Base-by-base conservation (phyloP, 306 rosid genomes). In the Citrullus colocynthis region DNA sequence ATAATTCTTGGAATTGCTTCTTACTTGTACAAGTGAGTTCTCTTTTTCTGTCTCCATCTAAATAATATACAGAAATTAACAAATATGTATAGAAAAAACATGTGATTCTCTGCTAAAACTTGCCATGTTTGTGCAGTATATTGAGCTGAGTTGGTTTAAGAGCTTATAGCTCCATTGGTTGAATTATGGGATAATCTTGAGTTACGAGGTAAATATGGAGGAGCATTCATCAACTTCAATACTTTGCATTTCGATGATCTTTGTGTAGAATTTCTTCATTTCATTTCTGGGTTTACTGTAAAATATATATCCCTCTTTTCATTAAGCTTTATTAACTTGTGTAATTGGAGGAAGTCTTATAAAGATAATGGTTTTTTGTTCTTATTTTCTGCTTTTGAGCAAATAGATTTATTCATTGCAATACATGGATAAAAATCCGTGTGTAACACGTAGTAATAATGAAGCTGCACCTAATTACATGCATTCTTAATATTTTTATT, bases 11-110 rank as follows among this genome's bases (percentile, higher is more conserved):
- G 97, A 80, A 88, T 95, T 16, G 71, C 72, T 83, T 30, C 81
- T 45, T 89, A 88, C 85, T 59, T 95, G 77, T 90, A 89, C 88
- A 91, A 92, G 99, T 92, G 86, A 86, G 86, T 78, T 28, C 65
- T 20, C 49, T 52, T 52, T 52, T 15, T 5, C 15, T 14, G 16
- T 71, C 41, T 70, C 59, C 55, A 28, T 61, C 64, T 20, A 15
- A 42, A 41, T 41, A 41, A 41, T 41, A 7, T 41, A 41, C 37
- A 34, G 37, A 34, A 34, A 6, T 10, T 45, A 45, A 45, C 51
- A 12, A 32, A 12, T 61, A 30, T 61, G 9, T 56, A 39, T 49
- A 75, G 41, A 74, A 77, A 61, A 63, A 30, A 17, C 4, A 5
- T 61, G 37, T 30, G 66, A 61, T 12, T 28, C 9, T 61, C 3